Evolutionary conservation across 2,329 filamentous ascomycete genomes (phyloP).

Genomic region (Aspergillus piperis): DNA sequence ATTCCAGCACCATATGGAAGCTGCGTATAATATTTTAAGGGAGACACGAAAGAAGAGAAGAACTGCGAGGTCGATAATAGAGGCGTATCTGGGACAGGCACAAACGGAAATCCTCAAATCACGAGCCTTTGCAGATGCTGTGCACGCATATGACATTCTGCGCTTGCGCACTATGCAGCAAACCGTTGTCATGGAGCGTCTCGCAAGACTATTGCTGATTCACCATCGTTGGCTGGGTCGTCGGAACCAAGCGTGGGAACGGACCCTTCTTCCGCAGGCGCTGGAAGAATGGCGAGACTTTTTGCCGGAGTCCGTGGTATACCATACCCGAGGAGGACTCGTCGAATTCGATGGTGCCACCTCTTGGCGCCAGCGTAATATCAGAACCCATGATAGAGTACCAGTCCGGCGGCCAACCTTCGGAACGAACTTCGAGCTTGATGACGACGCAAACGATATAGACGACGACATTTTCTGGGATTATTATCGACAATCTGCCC

Average conservation of each 20-base stretch:
- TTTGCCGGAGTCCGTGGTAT: conserved; percentile 41
- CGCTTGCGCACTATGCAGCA: conserved; percentile 35
- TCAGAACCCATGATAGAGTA: conserved; percentile 20
- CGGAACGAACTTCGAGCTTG: conserved; percentile 15
- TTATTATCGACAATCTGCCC: conserved; percentile 2
- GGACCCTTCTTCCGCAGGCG: conserved; percentile 43
- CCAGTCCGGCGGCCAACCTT: conserved; percentile 24
- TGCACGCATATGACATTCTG: conserved; percentile 36
- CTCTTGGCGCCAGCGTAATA: conserved; percentile 18
- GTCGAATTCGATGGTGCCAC: conserved; percentile 40
- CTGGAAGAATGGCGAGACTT: conserved; percentile 54
- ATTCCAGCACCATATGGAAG: conserved; percentile 30
- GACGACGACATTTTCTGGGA: conserved; percentile 32
- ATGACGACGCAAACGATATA: conserved; percentile 23
- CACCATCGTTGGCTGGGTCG: conserved; percentile 22
- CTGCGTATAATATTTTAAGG: conserved; percentile 33
- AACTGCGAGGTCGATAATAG: conserved; percentile 27
- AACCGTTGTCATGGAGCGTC: conserved; percentile 22
- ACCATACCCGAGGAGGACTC: conserved; percentile 42
- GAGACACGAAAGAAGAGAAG: conserved; percentile 31
- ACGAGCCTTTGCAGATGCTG: conserved; percentile 30
- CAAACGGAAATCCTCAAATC: conserved; percentile 21
- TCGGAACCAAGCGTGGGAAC: conserved; percentile 32
- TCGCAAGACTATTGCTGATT: conserved; percentile 27
- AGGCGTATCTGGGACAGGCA: conserved; percentile 25